Percentiles rank a stretch among this genome's conserved stretches.
Conservation (phyloP, 768 basidiomycete genomes). For the Suillus decipiens region DNA sequence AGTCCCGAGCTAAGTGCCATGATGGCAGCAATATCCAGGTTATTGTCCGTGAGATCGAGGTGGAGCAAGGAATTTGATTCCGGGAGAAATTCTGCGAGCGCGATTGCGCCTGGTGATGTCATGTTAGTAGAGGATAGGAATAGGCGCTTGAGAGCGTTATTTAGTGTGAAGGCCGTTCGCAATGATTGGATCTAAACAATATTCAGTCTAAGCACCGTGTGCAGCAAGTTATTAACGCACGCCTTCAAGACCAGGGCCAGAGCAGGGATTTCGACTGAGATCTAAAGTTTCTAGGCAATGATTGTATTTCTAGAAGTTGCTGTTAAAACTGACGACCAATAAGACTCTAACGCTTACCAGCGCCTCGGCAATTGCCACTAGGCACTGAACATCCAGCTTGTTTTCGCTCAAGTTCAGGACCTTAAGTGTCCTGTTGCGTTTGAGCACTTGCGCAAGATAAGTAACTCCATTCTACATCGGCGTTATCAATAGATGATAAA, state of each 20-base stretch:
- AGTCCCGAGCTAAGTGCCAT: constrained; percentile 89
- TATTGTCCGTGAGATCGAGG: constrained; percentile 85
- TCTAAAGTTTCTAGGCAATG: constrained; percentile 92
- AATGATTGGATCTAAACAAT: constrained; percentile 74
- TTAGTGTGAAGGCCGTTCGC: constrained; percentile 90
- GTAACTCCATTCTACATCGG: constrained; percentile 64
- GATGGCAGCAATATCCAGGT: constrained; percentile 85
- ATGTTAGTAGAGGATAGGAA: constrained; percentile 87
- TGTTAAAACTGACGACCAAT: constrained; percentile 5
- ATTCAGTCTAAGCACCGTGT: not conserved
- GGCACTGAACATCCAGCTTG: constrained; percentile 80
- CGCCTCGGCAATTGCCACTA: constrained; percentile 84
- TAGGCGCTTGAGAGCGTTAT: constrained; percentile 86
- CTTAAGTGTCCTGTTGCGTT: constrained; percentile 93
- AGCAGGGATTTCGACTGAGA: constrained; percentile 90
- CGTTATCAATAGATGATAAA: constrained; percentile 6
- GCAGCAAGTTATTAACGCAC: constrained; percentile 45
- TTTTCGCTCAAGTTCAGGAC: constrained; percentile 95
- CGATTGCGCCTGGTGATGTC: constrained; percentile 84
- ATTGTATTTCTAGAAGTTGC: constrained; percentile 80
- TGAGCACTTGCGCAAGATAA: constrained; percentile 93
- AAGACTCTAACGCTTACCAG: constrained; percentile 52
- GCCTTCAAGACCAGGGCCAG: constrained; percentile 87
- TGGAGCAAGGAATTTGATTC: constrained; percentile 87
- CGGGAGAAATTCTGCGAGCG: constrained; percentile 94